These are phyloP conservation scores for Fraxinus pennsylvanica DNA, from an alignment of 257 asterid species.

Conservation along the genomic window DNA sequence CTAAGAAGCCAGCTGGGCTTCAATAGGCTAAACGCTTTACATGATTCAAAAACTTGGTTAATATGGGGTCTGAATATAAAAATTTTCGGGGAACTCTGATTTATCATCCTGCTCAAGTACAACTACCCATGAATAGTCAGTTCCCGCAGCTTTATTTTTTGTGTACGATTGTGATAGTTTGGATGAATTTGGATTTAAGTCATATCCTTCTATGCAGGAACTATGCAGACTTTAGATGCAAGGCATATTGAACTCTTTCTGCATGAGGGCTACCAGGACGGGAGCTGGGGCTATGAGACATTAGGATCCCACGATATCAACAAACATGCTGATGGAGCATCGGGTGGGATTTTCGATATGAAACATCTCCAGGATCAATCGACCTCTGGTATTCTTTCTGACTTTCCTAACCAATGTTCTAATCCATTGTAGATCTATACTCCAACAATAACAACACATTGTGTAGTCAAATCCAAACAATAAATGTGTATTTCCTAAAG, in stretches of 20 bases:
- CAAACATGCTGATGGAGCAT: conserved; percentile 64
- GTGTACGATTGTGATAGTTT: neutral
- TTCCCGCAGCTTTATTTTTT: neutral
- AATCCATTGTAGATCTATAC: neutral
- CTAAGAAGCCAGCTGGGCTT: neutral
- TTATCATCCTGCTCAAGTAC: neutral
- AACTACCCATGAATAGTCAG: neutral
- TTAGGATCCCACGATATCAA: conserved; percentile 60
- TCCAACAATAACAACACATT: too few relatives aligned
- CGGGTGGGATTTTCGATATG: conserved; percentile 82
- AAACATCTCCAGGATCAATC: conserved; percentile 67
- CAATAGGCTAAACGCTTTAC: neutral
- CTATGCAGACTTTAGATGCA: conserved; percentile 92
- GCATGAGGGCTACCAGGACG: conserved; percentile 56
- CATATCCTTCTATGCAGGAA: conserved; percentile 55
- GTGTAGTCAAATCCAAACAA: too few relatives aligned
- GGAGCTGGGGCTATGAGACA: conserved; percentile 73
- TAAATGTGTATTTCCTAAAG: neutral
- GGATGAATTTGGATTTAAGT: neutral
- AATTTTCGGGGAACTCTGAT: neutral
- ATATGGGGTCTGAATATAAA: neutral
- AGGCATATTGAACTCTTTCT: conserved; percentile 88
- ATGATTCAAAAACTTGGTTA: neutral
- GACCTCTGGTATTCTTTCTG: conserved; percentile 52
- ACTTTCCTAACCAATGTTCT: conserved; percentile 1